phyloP scores from a whole-genome alignment of 2,329 filamentous ascomycete genomes.

The Fusarium caatingaense region DNA sequence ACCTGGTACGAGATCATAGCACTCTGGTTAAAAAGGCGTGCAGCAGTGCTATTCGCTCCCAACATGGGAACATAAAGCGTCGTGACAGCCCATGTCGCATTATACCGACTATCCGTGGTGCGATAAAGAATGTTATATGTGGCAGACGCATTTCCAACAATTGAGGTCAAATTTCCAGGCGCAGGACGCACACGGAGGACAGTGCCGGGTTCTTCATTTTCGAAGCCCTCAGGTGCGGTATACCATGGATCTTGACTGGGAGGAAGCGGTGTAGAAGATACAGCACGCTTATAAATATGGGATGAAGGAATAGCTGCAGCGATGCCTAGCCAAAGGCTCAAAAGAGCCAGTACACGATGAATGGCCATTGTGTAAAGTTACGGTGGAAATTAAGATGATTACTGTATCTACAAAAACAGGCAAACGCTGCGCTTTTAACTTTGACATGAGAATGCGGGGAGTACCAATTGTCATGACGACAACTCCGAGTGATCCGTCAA shows the following conservation, averaged over 20 bases:
- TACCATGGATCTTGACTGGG: slow-evolving; percentile 45
- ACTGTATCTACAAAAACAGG: not conserved
- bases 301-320: not conserved
- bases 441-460: not conserved
- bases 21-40: slow-evolving; percentile 18
- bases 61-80: slow-evolving; percentile 38
- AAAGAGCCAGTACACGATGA: slow-evolving; percentile 18
- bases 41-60: slow-evolving; percentile 26
- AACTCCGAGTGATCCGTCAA: slow-evolving; percentile 17
- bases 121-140: slow-evolving; percentile 43
- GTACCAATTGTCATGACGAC: slow-evolving; percentile 3
- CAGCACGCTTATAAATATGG: slow-evolving; percentile 11
- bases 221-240: slow-evolving; percentile 34
- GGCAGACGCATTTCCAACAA: slow-evolving; percentile 35
- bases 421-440: not conserved
- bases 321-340: slow-evolving; percentile 36
- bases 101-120: slow-evolving; percentile 43
- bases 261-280: slow-evolving; percentile 18
- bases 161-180: slow-evolving; percentile 39
- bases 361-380: slow-evolving; percentile 23
- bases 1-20: slow-evolving; percentile 41
- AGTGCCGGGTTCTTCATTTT: slow-evolving; percentile 35
- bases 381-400: not conserved
- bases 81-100: slow-evolving; percentile 41
- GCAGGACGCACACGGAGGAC: slow-evolving; percentile 41